Evolutionary conservation across 2,329 filamentous ascomycete genomes (phyloP), one percentile per base, ranked within the genome.

Genomic region (Fonsecaea multimorphosa): DNA sequence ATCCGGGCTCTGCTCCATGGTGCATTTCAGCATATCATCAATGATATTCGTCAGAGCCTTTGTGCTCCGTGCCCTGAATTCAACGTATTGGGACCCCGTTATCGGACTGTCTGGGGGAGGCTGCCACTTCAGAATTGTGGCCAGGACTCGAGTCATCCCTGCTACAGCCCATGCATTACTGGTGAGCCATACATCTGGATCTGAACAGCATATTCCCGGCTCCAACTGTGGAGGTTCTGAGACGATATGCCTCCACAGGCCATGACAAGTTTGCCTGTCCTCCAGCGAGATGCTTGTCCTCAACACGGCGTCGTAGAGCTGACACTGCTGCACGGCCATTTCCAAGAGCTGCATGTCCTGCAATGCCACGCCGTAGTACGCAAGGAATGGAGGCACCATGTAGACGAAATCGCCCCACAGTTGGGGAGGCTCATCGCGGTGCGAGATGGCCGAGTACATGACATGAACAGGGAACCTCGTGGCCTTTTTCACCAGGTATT

Each of bases 321-420:
- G 68, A 55, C 79, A 79, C 68, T 84, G 81, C 12, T 70, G 51
- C 9, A 80, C 72, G 2, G 79, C 76, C 63, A 77, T 74, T n/a
- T 71, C 68, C 29, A 81, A 64, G 19, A 79, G 65, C 7, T 58
- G 68, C 12, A 75, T 34, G 60, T 83, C 74, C n/a, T 75, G 71
- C 0, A 71, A 74, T 14, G 76, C 76, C 7, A 81, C 78, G 29
- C 75, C 81, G 70, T 79, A 79, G 69, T 81, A 84, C 2, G 82
- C 82, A 19, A 84, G 72, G 49, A 81, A 80, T 1, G 83, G 82
- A n/a, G 82, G 81, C 1, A 78, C 78, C 82, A 84, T 84, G 70
- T 80, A 81, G 6, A 83, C 64, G 68, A 79, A 82, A 70, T 85
- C 83, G 14, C 81, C 78, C 80, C 82, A 84, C 9, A 84, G 74